These are phyloP conservation scores for Picea abies DNA, from an alignment of 83 land plant genomes.

Conservation along the genomic window DNA sequence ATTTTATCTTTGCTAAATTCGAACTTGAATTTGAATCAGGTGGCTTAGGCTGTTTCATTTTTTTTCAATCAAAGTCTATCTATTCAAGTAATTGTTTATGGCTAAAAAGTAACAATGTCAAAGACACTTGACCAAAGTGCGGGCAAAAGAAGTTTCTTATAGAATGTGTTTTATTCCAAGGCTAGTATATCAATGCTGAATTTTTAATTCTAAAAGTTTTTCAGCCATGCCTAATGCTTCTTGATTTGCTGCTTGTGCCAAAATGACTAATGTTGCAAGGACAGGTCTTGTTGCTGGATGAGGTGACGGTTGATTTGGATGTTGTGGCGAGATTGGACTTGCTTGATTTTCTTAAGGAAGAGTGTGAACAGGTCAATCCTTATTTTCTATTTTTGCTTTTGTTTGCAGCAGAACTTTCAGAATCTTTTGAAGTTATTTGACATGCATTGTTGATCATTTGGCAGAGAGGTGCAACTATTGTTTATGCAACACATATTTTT, in stretches of 20 bases:
- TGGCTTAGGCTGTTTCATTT: neutral
- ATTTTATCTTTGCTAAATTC: no score
- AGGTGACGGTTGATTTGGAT: slow-evolving; percentile 96
- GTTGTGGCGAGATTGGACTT: slow-evolving; percentile 93
- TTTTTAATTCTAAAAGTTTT: neutral
- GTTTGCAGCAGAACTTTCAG: neutral
- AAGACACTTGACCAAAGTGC: neutral
- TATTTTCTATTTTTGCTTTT: neutral
- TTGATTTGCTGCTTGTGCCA: neutral
- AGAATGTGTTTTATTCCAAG: neutral
- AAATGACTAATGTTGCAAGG: neutral
- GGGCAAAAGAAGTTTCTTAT: neutral
- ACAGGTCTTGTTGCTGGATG: slow-evolving; percentile 92
- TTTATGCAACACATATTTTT: slow-evolving; percentile 98
- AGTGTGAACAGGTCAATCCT: slow-evolving; percentile 71
- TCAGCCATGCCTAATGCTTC: neutral
- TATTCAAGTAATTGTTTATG: neutral
- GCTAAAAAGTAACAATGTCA: neutral
- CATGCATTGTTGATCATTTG: neutral
- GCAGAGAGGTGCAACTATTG: slow-evolving; percentile 92
- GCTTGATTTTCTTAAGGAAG: slow-evolving; percentile 81
- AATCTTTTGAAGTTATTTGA: slow-evolving; percentile 10
- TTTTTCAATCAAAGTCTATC: neutral
- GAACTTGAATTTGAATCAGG: no score
- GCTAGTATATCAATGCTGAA: neutral